Evolutionary conservation across 345 rosid genomes (phyloP).

Genomic region (Eucalyptus erythrocorys): DNA sequence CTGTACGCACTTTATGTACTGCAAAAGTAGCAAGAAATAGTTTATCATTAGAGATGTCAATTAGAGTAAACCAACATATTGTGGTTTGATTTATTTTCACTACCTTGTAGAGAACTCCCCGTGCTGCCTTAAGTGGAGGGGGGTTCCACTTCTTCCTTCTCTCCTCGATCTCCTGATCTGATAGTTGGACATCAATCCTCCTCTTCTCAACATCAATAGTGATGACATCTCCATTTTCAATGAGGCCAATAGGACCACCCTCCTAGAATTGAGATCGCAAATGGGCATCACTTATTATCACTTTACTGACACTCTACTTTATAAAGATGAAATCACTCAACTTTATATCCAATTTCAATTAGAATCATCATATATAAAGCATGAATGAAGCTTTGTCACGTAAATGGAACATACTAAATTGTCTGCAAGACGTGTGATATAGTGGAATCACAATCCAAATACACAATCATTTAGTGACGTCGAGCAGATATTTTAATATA

Average conservation of each 20-base stretch:
- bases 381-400: neutral
- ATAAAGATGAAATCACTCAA: neutral
- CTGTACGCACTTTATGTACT: slow-evolving; percentile 80
- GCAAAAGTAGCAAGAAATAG: neutral
- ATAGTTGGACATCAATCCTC: slow-evolving; percentile 59
- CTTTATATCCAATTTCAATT: neutral
- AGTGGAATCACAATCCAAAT: neutral
- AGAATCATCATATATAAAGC: neutral
- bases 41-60: neutral
- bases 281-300: neutral
- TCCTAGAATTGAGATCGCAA: slow-evolving; percentile 34
- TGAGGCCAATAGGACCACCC: slow-evolving; percentile 91
- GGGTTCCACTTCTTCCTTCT: slow-evolving; percentile 70
- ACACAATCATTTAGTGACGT: neutral
- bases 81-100: neutral
- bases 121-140: slow-evolving; percentile 59
- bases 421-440: neutral
- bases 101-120: slow-evolving; percentile 83
- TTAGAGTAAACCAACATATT: neutral
- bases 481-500: neutral
- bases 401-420: neutral
- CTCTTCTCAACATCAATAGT: slow-evolving; percentile 59
- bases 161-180: slow-evolving; percentile 49
- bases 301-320: neutral
- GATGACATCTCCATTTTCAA: slow-evolving; percentile 69